Evolutionary conservation across 352 stramenopile species (phyloP).

Genomic region (Phytophthora citricola): DNA sequence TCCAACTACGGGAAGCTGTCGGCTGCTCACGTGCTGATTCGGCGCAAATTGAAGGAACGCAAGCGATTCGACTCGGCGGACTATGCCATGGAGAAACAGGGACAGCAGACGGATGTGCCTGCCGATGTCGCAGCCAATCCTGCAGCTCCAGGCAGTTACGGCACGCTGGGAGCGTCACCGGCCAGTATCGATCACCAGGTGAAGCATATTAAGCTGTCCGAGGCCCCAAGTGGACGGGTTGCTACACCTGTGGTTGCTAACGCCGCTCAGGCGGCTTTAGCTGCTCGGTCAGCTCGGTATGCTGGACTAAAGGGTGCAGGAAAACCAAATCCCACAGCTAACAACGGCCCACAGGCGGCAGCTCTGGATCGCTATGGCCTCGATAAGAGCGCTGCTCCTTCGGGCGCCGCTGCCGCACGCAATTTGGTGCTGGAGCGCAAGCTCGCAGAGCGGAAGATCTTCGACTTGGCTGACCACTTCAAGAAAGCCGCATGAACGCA

Average conservation of each 20-base stretch:
- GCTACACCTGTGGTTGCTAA: constrained; percentile 27
- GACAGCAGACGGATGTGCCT: constrained; percentile 37
- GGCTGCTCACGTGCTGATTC: constrained; percentile 77
- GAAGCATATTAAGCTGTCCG: constrained; percentile 84
- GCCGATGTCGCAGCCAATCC: constrained; percentile 21
- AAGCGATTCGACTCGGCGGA: constrained; percentile 87
- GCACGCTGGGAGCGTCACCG: constrained; percentile 15
- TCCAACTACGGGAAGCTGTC: constrained; percentile 74
- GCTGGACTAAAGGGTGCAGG: constrained; percentile 21
- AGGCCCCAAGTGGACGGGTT: constrained; percentile 38
- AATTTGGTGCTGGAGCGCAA: constrained; percentile 76
- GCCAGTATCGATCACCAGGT: constrained; percentile 64
- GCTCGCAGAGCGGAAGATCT: constrained; percentile 72
- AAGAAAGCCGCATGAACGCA: constrained; percentile 53
- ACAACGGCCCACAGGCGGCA: constrained; percentile 12
- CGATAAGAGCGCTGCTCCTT: constrained; percentile 30
- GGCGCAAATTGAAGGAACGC: constrained; percentile 79
- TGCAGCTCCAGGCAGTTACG: constrained; percentile 12
- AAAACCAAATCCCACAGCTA: constrained; percentile 6
- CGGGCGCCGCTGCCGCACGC: constrained; percentile 50
- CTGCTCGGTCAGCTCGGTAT: constrained; percentile 28
- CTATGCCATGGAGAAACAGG: constrained; percentile 75
- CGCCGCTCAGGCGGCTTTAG: constrained; percentile 34
- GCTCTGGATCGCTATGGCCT: constrained; percentile 32
- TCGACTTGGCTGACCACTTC: constrained; percentile 85